Percentiles rank a stretch among this genome's conserved stretches.
Evolutionary conservation across 108 stramenopile species (phyloP).

Genomic region (Conticribra weissflogii): DNA sequence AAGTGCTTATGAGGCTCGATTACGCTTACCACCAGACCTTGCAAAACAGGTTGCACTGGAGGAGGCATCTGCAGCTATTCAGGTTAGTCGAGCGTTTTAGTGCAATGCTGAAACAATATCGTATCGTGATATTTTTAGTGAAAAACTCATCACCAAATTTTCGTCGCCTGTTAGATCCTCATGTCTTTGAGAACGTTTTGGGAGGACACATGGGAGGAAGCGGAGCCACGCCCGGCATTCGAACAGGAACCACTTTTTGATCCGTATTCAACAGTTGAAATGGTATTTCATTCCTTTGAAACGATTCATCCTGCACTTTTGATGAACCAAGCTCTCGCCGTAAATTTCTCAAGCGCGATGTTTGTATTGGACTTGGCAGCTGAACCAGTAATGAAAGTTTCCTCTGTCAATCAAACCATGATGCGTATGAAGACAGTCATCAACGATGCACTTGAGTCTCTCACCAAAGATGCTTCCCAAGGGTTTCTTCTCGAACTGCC

Average conservation of each 20-base stretch:
- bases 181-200: constrained; percentile 78
- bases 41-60: constrained; percentile 52
- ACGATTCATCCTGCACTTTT: constrained; percentile 84
- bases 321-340: constrained; percentile 80
- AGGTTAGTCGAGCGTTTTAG: not conserved
- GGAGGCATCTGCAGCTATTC: constrained; percentile 74
- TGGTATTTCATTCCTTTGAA: constrained; percentile 79
- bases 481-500: constrained; percentile 30
- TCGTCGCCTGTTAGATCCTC: constrained; percentile 31
- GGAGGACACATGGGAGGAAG: constrained; percentile 79
- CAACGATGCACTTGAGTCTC: constrained; percentile 59
- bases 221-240: constrained; percentile 62
- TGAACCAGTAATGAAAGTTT: constrained; percentile 54
- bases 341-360: constrained; percentile 70
- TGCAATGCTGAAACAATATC: not conserved
- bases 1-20: constrained; percentile 22
- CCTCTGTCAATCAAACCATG: constrained; percentile 49
- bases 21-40: constrained; percentile 28
- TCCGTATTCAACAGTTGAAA: constrained; percentile 72
- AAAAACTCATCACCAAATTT: not conserved
- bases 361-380: constrained; percentile 69
- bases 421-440: constrained; percentile 49
- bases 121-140: not conserved
- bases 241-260: constrained; percentile 86
- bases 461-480: constrained; percentile 63